Base-by-base conservation (phyloP, 1,139 yeast species). In the Sugiyamaella neomexicana region DNA sequence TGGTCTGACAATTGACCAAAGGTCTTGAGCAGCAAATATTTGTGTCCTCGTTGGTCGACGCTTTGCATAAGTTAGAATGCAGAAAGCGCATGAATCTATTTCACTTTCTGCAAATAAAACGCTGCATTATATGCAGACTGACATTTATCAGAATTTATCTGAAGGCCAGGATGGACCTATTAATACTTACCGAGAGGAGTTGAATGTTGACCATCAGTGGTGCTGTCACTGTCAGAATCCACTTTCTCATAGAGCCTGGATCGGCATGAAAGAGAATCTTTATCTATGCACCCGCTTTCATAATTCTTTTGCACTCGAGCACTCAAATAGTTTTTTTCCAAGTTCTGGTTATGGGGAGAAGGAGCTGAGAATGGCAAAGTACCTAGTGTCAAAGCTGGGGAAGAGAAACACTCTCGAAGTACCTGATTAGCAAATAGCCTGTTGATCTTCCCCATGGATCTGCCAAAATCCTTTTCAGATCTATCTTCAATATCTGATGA, bases 41-140 rank as follows among this genome's bases (percentile, higher is more conserved):
- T 31, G 13, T 34, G 37, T 17, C 13, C 20, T 5, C 20, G 12
- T 16, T 17, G 2, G 39, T 23, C 32, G 47, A 29, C n/a, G 34
- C 37, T 29, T 36, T 7, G 49, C 49, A 45, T 45, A 36, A 45
- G 49, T 45, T 45, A 45, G 49, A 31, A 34, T 10, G 6, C 13
- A n/a, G 15, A 23, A 39, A 15, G 13, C 27, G 48, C 49, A 45
- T 32, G 49, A 44, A 44, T 32, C 34, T 15, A 39, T 37, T 17
- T 37, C 17, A 15, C 40, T 37, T 15, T 37, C 10, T 6, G 40
- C 10, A 6, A 37, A 29, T 4, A 3, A 20, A 20, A 20, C 25
- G 25, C 34, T 12, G 34, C 34, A 29, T 29, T 29, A 29, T 9
- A 29, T 29, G n/a, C n/a, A 12, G 8, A 12, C 25, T 20, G 25